These are phyloP conservation scores for Mimosa pudica DNA, from an alignment of 306 rosid genomes.

Conservation along the genomic window DNA sequence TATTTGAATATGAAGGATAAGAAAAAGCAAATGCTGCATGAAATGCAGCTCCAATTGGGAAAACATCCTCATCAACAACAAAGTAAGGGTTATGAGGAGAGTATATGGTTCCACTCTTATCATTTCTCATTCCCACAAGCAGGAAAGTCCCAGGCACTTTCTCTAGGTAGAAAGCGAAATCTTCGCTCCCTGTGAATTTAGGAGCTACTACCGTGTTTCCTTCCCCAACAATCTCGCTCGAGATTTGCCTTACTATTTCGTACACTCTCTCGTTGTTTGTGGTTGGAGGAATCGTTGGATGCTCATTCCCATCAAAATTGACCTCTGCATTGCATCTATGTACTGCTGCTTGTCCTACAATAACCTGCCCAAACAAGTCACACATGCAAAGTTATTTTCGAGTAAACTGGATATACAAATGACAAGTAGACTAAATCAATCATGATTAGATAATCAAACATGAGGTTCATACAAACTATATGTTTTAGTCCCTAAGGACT, in stretches of 20 bases:
- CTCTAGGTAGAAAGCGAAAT: slow-evolving; percentile 81
- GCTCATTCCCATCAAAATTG: slow-evolving; percentile 63
- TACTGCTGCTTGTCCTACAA: slow-evolving; percentile 74
- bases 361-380: slow-evolving; percentile 48
- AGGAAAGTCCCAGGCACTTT: slow-evolving; percentile 75
- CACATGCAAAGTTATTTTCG: neutral
- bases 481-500: no score
- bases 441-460: no score
- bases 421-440: neutral
- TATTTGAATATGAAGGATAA: slow-evolving; percentile 54
- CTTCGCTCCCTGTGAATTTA: slow-evolving; percentile 77
- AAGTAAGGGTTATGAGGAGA: slow-evolving; percentile 69
- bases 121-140: slow-evolving; percentile 62
- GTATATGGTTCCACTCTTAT: slow-evolving; percentile 60
- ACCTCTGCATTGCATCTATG: slow-evolving; percentile 73
- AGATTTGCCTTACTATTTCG: slow-evolving; percentile 48
- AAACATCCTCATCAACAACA: slow-evolving; percentile 65
- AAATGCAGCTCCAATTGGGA: slow-evolving; percentile 83
- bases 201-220: slow-evolving; percentile 59
- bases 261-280: slow-evolving; percentile 63
- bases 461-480: no score
- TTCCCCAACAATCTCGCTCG: slow-evolving; percentile 67
- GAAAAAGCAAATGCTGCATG: slow-evolving; percentile 87
- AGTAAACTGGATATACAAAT: neutral
- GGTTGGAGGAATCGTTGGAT: slow-evolving; percentile 76